These are phyloP conservation scores for Boletus reticuloceps DNA, from an alignment of 768 basidiomycete species.

Conservation along the genomic window DNA sequence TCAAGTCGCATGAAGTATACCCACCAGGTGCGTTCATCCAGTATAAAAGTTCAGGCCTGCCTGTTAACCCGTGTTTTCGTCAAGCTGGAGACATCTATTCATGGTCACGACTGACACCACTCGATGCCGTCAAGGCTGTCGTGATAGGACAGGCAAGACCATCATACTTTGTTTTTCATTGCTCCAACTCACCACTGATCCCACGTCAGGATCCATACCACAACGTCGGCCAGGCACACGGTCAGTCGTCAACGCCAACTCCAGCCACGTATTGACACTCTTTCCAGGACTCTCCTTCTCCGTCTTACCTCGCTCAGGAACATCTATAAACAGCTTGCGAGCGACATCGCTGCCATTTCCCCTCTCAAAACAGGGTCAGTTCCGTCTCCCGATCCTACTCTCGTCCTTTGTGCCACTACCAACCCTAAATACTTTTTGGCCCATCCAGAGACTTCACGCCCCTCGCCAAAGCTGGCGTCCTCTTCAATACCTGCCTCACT, in stretches of 20 bases:
- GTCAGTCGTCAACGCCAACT: slow-evolving; percentile 24
- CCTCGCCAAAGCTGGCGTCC: slow-evolving; percentile 68
- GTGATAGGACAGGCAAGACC: slow-evolving; percentile 57
- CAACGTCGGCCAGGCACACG: slow-evolving; percentile 67
- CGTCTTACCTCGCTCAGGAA: slow-evolving; percentile 56
- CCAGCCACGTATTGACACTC: background rate
- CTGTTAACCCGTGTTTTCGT: background rate
- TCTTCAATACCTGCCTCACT: slow-evolving; percentile 78
- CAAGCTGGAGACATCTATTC: slow-evolving; percentile 74
- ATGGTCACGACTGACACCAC: slow-evolving; percentile 71
- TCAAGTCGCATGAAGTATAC: slow-evolving; percentile 42
- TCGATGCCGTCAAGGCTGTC: slow-evolving; percentile 67
- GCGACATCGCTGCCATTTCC: slow-evolving; percentile 60
- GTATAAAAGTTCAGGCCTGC: too few relatives aligned
- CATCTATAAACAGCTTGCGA: slow-evolving; percentile 74
- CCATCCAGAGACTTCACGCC: slow-evolving; percentile 59
- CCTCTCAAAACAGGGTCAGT: slow-evolving; percentile 64
- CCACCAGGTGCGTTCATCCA: slow-evolving; percentile 38
- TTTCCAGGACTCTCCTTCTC: slow-evolving; percentile 52
- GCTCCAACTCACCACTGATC: background rate
- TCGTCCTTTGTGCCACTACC: background rate
- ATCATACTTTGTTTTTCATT: background rate
- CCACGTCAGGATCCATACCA: slow-evolving; percentile 65
- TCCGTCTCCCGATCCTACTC: background rate
- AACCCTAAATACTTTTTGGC: too few relatives aligned